Evolutionary conservation across 164 flowering plant species (phyloP).

Genomic region (Amborella trichopoda): DNA sequence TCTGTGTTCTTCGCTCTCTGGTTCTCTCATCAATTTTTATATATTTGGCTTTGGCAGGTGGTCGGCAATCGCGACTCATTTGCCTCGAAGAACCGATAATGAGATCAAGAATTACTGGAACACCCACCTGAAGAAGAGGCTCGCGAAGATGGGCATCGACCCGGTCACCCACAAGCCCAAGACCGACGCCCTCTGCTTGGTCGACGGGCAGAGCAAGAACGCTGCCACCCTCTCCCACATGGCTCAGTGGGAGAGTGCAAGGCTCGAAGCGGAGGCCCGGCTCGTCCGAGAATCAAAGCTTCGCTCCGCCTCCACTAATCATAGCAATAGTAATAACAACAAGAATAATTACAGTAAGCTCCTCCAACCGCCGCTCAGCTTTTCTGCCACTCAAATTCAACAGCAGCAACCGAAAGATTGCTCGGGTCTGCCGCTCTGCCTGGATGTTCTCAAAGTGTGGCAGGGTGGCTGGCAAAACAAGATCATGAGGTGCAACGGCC

Average conservation of each 20-base stretch:
- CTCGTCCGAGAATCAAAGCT: slow-evolving; percentile 66
- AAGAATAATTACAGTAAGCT: slow-evolving; percentile 1
- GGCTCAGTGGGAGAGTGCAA: slow-evolving; percentile 96
- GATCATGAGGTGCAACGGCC: slow-evolving; percentile 1
- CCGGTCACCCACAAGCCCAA: slow-evolving; percentile 93
- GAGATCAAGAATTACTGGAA: slow-evolving; percentile 75
- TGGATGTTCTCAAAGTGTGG: slow-evolving; percentile 41
- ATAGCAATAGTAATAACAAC: neutral
- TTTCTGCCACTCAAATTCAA: slow-evolving; percentile 1
- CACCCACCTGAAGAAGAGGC: slow-evolving; percentile 82
- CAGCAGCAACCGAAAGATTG: neutral
- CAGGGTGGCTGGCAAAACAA: slow-evolving; percentile 23
- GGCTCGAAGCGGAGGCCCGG: slow-evolving; percentile 87
- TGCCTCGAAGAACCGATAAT: slow-evolving; percentile 44
- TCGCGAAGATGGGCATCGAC: slow-evolving; percentile 84
- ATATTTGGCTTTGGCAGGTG: slow-evolving; percentile 68
- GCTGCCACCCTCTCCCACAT: slow-evolving; percentile 79
- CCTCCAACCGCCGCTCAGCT: neutral
- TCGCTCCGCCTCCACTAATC: slow-evolving; percentile 19
- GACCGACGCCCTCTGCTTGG: slow-evolving; percentile 29
- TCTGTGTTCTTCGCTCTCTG: neutral
- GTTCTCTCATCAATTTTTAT: slow-evolving; percentile 3
- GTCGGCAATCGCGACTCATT: slow-evolving; percentile 92
- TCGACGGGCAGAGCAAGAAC: slow-evolving; percentile 37
- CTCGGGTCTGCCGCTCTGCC: slow-evolving; percentile 13